A percentile compares a stretch with the other conserved stretches of the same genome.
phyloP scores from a whole-genome alignment of 176 grass and related monocot species.

The Avena sativa region DNA sequence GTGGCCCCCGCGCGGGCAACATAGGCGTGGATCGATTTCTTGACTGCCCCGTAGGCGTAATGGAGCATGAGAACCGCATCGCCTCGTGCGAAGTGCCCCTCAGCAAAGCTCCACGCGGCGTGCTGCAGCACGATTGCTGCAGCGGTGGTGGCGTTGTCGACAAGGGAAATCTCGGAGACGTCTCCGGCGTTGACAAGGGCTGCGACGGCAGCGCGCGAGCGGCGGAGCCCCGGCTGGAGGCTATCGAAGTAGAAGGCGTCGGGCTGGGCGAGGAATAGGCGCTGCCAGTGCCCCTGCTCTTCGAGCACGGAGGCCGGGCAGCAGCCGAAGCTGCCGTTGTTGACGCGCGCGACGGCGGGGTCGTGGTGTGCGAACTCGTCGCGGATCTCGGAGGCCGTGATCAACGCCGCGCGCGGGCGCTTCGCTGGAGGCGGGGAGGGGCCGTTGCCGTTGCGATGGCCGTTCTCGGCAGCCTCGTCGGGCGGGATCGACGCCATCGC shows the following conservation, averaged over 20 bases:
- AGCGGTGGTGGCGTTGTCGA: constrained; percentile 95
- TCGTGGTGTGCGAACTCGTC: constrained; percentile 91
- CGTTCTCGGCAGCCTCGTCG: constrained; percentile 52
- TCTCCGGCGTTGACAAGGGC: constrained; percentile 59
- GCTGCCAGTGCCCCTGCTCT: constrained; percentile 73
- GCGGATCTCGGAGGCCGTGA: constrained; percentile 57
- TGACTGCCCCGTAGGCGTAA: constrained; percentile 89
- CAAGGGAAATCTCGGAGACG: constrained; percentile 76
- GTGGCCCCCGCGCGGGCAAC: constrained; percentile 81
- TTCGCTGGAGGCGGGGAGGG: constrained; percentile 42
- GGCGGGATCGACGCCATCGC: constrained; percentile 49
- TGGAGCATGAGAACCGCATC: constrained; percentile 95
- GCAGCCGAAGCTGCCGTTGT: constrained; percentile 96
- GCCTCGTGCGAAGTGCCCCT: constrained; percentile 65
- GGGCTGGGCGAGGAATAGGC: constrained; percentile 76
- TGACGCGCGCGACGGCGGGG: constrained; percentile 64
- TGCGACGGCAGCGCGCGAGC: constrained; percentile 62
- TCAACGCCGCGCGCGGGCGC: constrained; percentile 40
- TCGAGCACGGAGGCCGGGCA: constrained; percentile 78
- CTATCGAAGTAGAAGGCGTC: constrained; percentile 82
- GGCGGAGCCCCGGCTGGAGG: constrained; percentile 63
- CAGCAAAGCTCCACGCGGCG: constrained; percentile 73
- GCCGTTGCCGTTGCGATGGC: constrained; percentile 36
- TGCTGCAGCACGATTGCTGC: constrained; percentile 93
- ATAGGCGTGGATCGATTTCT: constrained; percentile 96